Conservation (phyloP, 108 stramenopile genomes). For the Aureococcus anophagefferens region DNA sequence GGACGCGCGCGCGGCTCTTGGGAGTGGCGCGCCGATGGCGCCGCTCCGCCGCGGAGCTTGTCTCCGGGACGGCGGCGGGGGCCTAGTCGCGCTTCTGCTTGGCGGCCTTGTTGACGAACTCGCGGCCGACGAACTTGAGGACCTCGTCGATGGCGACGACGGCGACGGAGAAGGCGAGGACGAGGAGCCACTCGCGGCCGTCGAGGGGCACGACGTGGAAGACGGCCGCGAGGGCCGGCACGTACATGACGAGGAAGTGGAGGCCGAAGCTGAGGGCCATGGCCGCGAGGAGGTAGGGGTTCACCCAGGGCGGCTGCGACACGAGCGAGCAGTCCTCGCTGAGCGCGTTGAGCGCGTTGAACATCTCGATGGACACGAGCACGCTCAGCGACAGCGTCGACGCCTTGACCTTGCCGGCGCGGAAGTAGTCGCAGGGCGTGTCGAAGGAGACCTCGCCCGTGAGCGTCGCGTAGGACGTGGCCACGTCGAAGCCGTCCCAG, state of each 20-base stretch:
- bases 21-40: too few relatives aligned
- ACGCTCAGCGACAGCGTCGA: conserved; percentile 38
- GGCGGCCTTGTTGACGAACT: too few relatives aligned
- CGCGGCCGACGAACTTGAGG: conserved; percentile 47
- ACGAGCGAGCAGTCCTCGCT: conserved; percentile 7
- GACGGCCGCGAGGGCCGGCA: conserved; percentile 29
- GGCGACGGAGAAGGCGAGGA: conserved; percentile 40
- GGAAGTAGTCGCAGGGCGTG: conserved; percentile 38
- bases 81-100: too few relatives aligned
- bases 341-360: conserved; percentile 28
- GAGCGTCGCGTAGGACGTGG: neutral
- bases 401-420: conserved; percentile 16
- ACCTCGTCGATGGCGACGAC: conserved; percentile 54
- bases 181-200: conserved; percentile 40
- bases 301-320: conserved; percentile 3
- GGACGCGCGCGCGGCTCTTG: too few relatives aligned
- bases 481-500: conserved; percentile 10
- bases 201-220: conserved; percentile 56
- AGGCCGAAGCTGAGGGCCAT: conserved; percentile 10
- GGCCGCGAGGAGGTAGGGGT: conserved; percentile 16
- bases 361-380: conserved; percentile 47
- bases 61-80: too few relatives aligned
- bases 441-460: conserved; percentile 2
- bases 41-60: too few relatives aligned
- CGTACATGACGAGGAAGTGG: conserved; percentile 19